phyloP scores from a whole-genome alignment of 768 basidiomycete species.

The Pisolithus microcarpus region DNA sequence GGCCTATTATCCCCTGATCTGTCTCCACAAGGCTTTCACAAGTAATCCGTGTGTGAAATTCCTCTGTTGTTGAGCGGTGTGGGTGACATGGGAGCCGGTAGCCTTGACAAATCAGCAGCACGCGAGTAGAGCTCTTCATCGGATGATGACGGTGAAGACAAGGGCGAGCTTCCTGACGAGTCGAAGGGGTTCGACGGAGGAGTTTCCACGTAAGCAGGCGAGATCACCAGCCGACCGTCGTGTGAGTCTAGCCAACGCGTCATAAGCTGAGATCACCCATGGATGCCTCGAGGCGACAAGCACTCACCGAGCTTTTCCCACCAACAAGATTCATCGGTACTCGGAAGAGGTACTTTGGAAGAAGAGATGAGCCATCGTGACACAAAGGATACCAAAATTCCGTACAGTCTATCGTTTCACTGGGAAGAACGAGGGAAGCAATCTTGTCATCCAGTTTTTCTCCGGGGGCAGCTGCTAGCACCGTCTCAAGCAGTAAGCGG shows the following conservation, averaged over 20 bases:
- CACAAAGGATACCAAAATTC: slow-evolving; percentile 1
- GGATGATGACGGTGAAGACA: slow-evolving; percentile 72
- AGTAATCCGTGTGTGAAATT: slow-evolving; percentile 2
- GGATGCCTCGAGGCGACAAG: not conserved
- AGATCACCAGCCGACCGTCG: slow-evolving; percentile 14
- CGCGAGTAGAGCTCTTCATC: slow-evolving; percentile 80
- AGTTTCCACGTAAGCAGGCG: slow-evolving; percentile 39
- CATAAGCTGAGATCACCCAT: not conserved
- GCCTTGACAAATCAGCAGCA: slow-evolving; percentile 39
- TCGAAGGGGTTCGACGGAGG: slow-evolving; percentile 64
- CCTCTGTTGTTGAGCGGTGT: slow-evolving; percentile 13
- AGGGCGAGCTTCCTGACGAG: slow-evolving; percentile 53
- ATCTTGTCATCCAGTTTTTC: slow-evolving; percentile 70
- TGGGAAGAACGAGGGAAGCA: slow-evolving; percentile 46
- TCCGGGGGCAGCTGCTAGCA: slow-evolving; percentile 54
- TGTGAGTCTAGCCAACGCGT: slow-evolving; percentile 10
- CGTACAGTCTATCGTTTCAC: slow-evolving; percentile 30
- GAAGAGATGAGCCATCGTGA: slow-evolving; percentile 3
- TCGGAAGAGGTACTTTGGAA: slow-evolving; percentile 72
- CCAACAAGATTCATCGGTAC: slow-evolving; percentile 70
- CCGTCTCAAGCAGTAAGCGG: slow-evolving; percentile 57
- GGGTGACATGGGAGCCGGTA: slow-evolving; percentile 60
- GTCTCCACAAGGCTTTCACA: slow-evolving; percentile 5
- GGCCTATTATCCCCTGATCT: not conserved
- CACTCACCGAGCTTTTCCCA: slow-evolving; percentile 65